Percentiles rank a stretch among this genome's conserved stretches.
Evolutionary conservation across 805 yeast species (phyloP).

Genomic region (Teunomyces gatunensis): DNA sequence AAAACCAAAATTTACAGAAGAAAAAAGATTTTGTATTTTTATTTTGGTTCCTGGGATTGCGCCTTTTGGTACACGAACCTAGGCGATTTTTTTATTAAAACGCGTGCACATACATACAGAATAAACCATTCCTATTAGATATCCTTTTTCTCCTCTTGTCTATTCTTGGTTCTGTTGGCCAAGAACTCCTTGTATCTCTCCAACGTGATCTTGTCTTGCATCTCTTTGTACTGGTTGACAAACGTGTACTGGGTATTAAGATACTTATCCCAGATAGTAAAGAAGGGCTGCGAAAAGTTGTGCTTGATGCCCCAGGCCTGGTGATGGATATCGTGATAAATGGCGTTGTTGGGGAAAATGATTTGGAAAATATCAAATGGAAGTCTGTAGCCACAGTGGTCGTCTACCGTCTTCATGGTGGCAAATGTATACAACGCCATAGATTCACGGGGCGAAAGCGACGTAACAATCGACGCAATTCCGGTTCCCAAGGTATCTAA

Average conservation of each 20-base stretch:
- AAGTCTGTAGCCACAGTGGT: slow-evolving; percentile 95
- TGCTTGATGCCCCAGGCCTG: slow-evolving; percentile 93
- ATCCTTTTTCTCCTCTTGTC: slow-evolving; percentile 8
- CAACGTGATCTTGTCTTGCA: slow-evolving; percentile 67
- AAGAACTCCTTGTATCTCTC: slow-evolving; percentile 62
- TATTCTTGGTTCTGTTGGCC: slow-evolving; percentile 28
- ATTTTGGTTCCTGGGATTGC: too few relatives aligned
- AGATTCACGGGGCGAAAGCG: slow-evolving; percentile 74
- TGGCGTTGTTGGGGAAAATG: slow-evolving; percentile 90
- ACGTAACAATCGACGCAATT: slow-evolving; percentile 61
- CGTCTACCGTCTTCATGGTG: slow-evolving; percentile 95
- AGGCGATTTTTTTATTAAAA: neutral
- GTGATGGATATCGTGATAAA: slow-evolving; percentile 96
- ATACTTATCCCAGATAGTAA: slow-evolving; percentile 85
- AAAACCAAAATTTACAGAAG: neutral
- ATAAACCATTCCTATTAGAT: slow-evolving; percentile 1
- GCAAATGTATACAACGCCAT: slow-evolving; percentile 77
- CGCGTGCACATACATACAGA: neutral
- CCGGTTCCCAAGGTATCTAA: slow-evolving; percentile 94
- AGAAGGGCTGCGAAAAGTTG: slow-evolving; percentile 94
- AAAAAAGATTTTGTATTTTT: neutral
- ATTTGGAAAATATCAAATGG: slow-evolving; percentile 91
- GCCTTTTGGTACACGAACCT: neutral
- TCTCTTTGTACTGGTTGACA: slow-evolving; percentile 57
- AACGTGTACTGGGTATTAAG: slow-evolving; percentile 68